Evolutionary conservation across 169 alveolate species (phyloP), one percentile per base, ranked within the genome.

Genomic region (Plasmodium ovale): DNA sequence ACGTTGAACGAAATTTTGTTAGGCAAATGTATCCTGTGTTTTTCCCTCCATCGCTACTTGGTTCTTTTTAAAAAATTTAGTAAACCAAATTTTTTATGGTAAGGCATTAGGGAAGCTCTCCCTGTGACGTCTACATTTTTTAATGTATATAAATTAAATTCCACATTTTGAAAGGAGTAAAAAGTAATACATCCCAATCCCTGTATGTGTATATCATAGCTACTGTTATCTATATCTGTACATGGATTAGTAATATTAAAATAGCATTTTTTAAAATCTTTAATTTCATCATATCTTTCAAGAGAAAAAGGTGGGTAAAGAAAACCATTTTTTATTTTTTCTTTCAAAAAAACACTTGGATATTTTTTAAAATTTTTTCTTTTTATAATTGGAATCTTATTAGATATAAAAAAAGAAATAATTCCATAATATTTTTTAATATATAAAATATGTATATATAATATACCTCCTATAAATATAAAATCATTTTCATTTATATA

Each of bases 141-240:
- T 14, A 85, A 49, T n/a, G 91, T 85, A 59, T 69, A 56, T 37
- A 85, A 69, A 56, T 85, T 31, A 42, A 85, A 85, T 39, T 85
- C 91, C 3, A 85, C 39, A 14, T 19, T 85, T 59, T 68, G 65
- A 85, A 85, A 85, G 14, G 91, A 53, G 53, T 85, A 85, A 85
- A 85, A 85, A n/a, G 91, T 85, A 47, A 85, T 85, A 59, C 44
- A 69, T 3, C 91, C 91, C 72, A 85, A 12, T 6, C 91, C 91
- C 44, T 85, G 91, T 39, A 85, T 23, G 54, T 85, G 87, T 35
- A 85, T 59, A 37, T 85, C 91, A 71, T 85, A 85, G 58, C 87
- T 68, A 16, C 74, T 62, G 58, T 62, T 85, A 47, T 85, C 68
- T n/a, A 29, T 69, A 68, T 68, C 35, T 21, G 23, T 33, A 12